Conservation (phyloP, 371 early-diverging fungal genomes). For the Mucor velutinosus region DNA sequence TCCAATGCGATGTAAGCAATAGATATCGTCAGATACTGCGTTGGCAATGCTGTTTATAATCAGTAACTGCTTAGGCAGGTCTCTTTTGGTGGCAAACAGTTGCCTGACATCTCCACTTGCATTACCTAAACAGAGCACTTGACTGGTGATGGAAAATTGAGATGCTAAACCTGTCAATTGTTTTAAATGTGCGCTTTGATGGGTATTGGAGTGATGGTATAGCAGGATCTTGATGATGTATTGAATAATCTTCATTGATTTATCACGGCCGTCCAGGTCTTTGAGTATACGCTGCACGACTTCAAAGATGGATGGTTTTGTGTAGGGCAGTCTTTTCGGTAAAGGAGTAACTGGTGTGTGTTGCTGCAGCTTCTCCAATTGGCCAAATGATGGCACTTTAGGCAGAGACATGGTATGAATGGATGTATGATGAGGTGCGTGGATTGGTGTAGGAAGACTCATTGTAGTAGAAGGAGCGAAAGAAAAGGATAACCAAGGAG, state of each 20-base stretch:
- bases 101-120: conserved; percentile 57
- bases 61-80: background rate
- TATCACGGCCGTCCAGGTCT: conserved; percentile 76
- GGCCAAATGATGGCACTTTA: background rate
- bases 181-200: conserved; percentile 24
- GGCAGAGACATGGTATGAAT: background rate
- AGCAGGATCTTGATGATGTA: conserved; percentile 67
- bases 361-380: background rate
- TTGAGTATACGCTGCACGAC: background rate
- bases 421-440: background rate
- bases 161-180: conserved; percentile 56
- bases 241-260: conserved; percentile 73
- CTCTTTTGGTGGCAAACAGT: background rate
- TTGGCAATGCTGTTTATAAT: conserved; percentile 52
- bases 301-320: background rate
- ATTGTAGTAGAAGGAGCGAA: background rate
- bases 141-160: conserved; percentile 72
- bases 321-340: background rate
- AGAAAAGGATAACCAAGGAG: background rate
- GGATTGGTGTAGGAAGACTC: background rate
- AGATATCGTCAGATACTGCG: conserved; percentile 73
- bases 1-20: conserved; percentile 69
- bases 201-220: conserved; percentile 25
- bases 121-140: conserved; percentile 70
- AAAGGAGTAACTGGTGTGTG: background rate